Percentiles rank a stretch among this genome's conserved stretches.
Conservation (phyloP, 495 filamentous ascomycete species). For the Mytilinidion resinicola region DNA sequence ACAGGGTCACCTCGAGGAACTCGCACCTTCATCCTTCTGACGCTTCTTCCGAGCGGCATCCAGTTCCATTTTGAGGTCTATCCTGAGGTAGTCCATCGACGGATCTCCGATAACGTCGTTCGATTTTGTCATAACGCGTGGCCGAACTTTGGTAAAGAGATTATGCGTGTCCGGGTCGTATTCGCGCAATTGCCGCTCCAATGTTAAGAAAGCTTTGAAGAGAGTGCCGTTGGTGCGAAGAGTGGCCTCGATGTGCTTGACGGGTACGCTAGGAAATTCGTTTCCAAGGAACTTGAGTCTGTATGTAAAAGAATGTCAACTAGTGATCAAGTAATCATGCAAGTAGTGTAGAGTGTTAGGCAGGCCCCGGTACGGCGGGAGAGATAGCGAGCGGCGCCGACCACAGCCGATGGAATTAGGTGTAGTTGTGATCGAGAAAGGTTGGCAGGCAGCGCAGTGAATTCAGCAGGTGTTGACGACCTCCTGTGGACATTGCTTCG, state of each 20-base stretch:
- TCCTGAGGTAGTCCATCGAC: not conserved
- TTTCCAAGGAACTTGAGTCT: constrained; percentile 37
- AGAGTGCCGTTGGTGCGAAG: constrained; percentile 39
- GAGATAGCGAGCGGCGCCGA: too few relatives aligned
- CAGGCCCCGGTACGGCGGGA: too few relatives aligned
- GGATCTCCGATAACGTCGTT: not conserved
- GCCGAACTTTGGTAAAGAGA: constrained; percentile 24
- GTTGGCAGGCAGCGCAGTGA: too few relatives aligned
- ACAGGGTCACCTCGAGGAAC: not conserved
- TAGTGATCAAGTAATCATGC: not conserved
- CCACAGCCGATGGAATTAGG: too few relatives aligned
- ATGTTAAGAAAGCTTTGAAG: constrained; percentile 40
- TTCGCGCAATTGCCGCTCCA: constrained; percentile 39
- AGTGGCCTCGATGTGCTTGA: constrained; percentile 41
- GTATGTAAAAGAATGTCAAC: not conserved
- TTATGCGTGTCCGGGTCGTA: constrained; percentile 25
- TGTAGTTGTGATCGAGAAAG: too few relatives aligned
- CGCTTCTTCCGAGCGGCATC: constrained; percentile 21
- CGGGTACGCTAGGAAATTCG: constrained; percentile 45
- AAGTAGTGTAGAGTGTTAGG: too few relatives aligned
- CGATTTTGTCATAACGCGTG: not conserved
- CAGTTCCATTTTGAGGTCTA: constrained; percentile 14
- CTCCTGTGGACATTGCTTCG: too few relatives aligned
- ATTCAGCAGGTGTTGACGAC: too few relatives aligned
- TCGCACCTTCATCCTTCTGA: constrained; percentile 23